These are phyloP conservation scores for Tirmania nivea DNA, from an alignment of 495 filamentous ascomycete species.

Conservation along the genomic window DNA sequence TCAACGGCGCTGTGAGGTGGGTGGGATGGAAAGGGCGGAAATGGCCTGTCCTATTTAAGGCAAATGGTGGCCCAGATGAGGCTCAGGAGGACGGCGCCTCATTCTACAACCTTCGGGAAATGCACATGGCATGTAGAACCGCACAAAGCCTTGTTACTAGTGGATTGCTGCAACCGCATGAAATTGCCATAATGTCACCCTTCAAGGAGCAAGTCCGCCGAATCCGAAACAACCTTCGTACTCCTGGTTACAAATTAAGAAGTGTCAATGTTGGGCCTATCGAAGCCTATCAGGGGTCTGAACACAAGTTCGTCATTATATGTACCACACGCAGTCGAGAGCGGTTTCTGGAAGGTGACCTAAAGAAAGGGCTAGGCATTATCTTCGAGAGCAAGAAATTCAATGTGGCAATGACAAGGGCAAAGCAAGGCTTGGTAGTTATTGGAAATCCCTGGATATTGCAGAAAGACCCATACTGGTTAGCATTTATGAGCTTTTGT, in stretches of 20 bases:
- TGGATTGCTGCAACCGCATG: slow-evolving; percentile 20
- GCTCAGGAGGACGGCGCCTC: slow-evolving; percentile 30
- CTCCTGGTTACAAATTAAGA: slow-evolving; percentile 17
- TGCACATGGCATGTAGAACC: slow-evolving; percentile 25
- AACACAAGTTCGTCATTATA: slow-evolving; percentile 31
- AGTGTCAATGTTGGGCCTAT: slow-evolving; percentile 33
- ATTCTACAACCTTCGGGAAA: slow-evolving; percentile 32
- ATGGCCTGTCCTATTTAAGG: slow-evolving; percentile 31
- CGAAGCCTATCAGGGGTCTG: slow-evolving; percentile 36
- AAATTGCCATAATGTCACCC: slow-evolving; percentile 34
- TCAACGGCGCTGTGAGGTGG: slow-evolving; percentile 23
- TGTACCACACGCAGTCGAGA: slow-evolving; percentile 30
- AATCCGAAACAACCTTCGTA: slow-evolving; percentile 23
- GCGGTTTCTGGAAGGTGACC: slow-evolving; percentile 28
- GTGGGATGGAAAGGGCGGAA: slow-evolving; percentile 26
- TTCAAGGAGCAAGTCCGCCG: slow-evolving; percentile 31
- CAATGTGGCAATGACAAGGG: slow-evolving; percentile 35
- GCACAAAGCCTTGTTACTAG: slow-evolving; percentile 22
- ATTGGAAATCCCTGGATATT: slow-evolving; percentile 30
- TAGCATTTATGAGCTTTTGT: slow-evolving; percentile 25
- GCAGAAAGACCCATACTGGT: slow-evolving; percentile 25
- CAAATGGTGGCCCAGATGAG: slow-evolving; percentile 27
- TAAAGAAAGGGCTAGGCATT: slow-evolving; percentile 26
- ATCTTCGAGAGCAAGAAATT: slow-evolving; percentile 27
- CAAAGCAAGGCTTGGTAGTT: slow-evolving; percentile 31